Evolutionary conservation across 345 rosid species (phyloP), one percentile per base, ranked within the genome.

Genomic region (Corchorus capsularis): DNA sequence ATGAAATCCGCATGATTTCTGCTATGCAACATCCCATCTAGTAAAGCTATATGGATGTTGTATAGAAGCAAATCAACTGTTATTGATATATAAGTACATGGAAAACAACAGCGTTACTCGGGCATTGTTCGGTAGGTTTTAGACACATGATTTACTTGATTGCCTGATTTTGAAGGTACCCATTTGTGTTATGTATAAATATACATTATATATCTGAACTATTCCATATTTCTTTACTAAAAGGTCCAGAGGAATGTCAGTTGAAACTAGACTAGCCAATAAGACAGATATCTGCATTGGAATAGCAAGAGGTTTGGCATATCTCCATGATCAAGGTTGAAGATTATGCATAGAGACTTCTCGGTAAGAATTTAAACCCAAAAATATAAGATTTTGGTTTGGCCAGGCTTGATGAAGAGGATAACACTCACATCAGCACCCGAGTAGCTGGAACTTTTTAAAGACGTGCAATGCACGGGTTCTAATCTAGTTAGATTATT

Each of bases 21-120:
- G 88, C 89, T 79, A 79, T 89, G 32, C 85, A 86, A 59, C 91
- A 89, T 75, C 87, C 88, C 86, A n/a, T n/a, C n/a, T 89, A 59
- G 89, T 88, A 55, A 86, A 85, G 75, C 70, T 89, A 56, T 83
- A 85, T 71, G 90, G 90, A 74, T 89, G 85, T 62, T 87, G 89
- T 8, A 81, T 88, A 14, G 90, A 87, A 84, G 86, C 83, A 22
- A 82, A 89, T 56, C 90, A 89, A 64, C 76, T 89, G 55, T 74
- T 89, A 83, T 59, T 89, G 57, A 77, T 87, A 4, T 89, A 89
- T 5, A 90, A 89, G 82, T 89, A 85, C 85, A 61, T 89, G 80
- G 85, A 85, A 65, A 89, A 87, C 77, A 87, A 89, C 79, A 85
- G 86, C 66, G 87, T 87, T 49, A 86, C 90, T 3, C 69, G 85